Base-by-base conservation (phyloP, 2,329 filamentous ascomycete species). In the Calonectria leucothoes region DNA sequence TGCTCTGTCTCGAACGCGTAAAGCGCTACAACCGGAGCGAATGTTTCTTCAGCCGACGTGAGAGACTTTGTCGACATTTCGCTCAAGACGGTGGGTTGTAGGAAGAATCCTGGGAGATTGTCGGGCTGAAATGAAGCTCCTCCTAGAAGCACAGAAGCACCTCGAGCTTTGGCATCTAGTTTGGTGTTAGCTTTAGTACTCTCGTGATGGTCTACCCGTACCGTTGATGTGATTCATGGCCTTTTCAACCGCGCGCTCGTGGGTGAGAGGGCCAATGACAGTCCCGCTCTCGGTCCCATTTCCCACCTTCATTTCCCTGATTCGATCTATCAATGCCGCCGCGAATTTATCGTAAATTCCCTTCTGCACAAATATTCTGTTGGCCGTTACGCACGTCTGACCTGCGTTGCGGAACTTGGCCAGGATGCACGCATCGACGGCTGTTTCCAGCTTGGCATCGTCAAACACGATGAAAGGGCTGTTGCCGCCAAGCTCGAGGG, bases 31-130 rank as follows among this genome's bases (percentile, higher is more conserved):
- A 94, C 89, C 4, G 93, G 93, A 2, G 92, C 93, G 77, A 94
- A 94, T 0, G 92, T 94, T 83, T 94, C 93, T 78, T 94, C 92
- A 1, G 86, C 85, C n/a, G 91, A 88, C 61, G 94, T 84, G 61
- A 87, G 83, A 92, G 94, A 94, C 33, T 92, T 88, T 73, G 85
- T 85, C 33, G 84, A 93, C 89, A 93, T 93, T 70, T 90, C 89
- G 27, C 90, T 89, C 69, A 94, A 87, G 25, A 94, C 91, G 0
- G 93, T 94, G 0, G 91, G 91, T 74, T 92, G 87, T 83, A 90
- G 93, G 85, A 93, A 94, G 83, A 93, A 86, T 82, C 4, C 92
- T 91, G 2, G 93, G 84, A 31, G 92, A 25, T 52, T 51, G n/a
- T 45, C 17, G 88, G 10, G 89, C 85, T 48, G 91, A 83, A 5